Conservation (phyloP, 345 rosid genomes). For the Aethionema arabicum region DNA sequence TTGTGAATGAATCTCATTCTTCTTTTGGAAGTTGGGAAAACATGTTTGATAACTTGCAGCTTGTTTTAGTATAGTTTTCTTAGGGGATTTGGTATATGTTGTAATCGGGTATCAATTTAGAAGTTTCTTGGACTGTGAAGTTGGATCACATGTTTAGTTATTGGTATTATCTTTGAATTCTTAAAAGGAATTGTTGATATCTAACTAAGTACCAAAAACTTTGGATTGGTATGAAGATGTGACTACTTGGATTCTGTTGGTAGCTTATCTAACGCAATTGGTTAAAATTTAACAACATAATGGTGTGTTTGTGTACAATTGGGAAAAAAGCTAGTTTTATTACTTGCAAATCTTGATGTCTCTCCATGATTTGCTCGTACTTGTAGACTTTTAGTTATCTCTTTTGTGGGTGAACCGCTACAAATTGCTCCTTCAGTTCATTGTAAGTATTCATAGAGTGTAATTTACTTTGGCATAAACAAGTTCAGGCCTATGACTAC, state of each 20-base stretch:
- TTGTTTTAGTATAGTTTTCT: no score
- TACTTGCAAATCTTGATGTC: background rate
- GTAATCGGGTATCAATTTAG: no score
- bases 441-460: constrained; percentile 17
- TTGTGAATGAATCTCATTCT: no score
- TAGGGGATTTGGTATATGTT: no score
- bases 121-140: background rate
- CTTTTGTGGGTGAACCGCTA: constrained; percentile 23
- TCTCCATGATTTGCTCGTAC: constrained; percentile 18
- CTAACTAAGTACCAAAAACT: background rate
- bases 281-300: background rate
- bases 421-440: constrained; percentile 14
- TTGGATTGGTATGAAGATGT: constrained; percentile 1
- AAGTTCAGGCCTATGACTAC: constrained; percentile 20
- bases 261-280: background rate
- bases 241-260: background rate
- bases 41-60: no score
- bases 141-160: no score
- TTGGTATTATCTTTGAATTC: background rate
- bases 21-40: no score
- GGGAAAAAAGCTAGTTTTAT: background rate
- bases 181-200: background rate
- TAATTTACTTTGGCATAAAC: background rate
- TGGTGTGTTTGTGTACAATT: background rate
- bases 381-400: constrained; percentile 24